Conservation (phyloP, 225 moss, liverwort and hornwort genomes). For the Rhytidiadelphus loreus region DNA sequence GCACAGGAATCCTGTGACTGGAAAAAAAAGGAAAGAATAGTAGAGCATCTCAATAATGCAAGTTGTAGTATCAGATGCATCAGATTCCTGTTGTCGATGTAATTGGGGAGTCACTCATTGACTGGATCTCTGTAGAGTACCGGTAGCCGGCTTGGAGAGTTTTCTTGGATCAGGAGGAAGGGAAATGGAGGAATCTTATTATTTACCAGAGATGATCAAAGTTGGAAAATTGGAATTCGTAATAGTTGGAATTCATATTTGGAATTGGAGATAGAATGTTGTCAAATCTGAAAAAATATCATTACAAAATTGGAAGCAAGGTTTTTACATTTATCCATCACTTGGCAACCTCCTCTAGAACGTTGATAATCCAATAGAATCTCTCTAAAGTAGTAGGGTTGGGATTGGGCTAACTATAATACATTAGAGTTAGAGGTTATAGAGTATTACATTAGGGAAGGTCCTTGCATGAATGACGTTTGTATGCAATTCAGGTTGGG, state of each 20-base stretch:
- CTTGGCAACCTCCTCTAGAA: background rate
- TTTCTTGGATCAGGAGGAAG: too few relatives aligned
- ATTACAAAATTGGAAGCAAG: background rate
- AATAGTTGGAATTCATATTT: background rate
- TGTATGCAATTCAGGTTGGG: too few relatives aligned
- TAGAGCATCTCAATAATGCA: background rate
- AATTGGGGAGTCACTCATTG: background rate
- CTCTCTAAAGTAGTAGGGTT: too few relatives aligned
- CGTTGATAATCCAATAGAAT: background rate
- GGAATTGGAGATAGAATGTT: background rate
- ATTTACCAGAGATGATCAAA: background rate
- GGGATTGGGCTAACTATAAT: too few relatives aligned
- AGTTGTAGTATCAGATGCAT: background rate
- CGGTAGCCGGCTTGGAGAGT: too few relatives aligned
- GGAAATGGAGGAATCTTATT: background rate
- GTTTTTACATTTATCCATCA: background rate
- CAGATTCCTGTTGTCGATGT: background rate
- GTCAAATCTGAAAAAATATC: background rate
- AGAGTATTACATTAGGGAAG: too few relatives aligned
- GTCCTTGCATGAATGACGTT: too few relatives aligned
- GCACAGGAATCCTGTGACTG: background rate
- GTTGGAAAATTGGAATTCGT: too few relatives aligned
- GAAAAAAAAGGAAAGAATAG: background rate
- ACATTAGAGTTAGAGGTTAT: too few relatives aligned
- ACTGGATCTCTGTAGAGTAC: background rate